A percentile compares a stretch with the other conserved stretches of the same genome.
Evolutionary conservation across 1,284 basidiomycete species (phyloP).

Genomic region (Ganoderma sinense): DNA sequence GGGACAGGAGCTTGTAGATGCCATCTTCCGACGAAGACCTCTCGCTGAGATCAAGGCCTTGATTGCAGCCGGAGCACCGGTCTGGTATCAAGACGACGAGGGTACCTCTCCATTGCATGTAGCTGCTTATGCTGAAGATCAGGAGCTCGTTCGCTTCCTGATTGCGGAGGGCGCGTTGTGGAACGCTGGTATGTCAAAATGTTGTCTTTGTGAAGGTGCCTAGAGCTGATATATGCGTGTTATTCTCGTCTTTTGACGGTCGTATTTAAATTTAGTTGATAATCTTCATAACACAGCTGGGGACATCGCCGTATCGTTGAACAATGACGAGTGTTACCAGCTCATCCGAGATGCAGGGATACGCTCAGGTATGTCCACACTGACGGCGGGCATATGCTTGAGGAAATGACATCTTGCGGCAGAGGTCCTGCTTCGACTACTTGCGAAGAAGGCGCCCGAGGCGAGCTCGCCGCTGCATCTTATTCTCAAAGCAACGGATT

Average conservation of each 20-base stretch:
- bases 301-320: conserved; percentile 88
- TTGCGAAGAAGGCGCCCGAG: conserved; percentile 51
- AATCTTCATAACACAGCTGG: conserved; percentile 83
- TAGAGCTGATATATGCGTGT: not conserved
- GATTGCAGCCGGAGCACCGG: conserved; percentile 79
- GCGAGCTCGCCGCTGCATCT: conserved; percentile 52
- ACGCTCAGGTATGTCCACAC: conserved; percentile 69
- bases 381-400: no score
- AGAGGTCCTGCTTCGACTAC: conserved; percentile 75
- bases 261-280: conserved; percentile 70
- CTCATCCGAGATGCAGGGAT: conserved; percentile 88
- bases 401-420: conserved; percentile 8
- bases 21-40: conserved; percentile 62
- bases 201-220: not conserved
- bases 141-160: conserved; percentile 68
- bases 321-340: conserved; percentile 77
- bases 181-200: conserved; percentile 76
- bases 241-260: not conserved
- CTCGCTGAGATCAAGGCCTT: conserved; percentile 57
- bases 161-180: conserved; percentile 89
- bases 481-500: conserved; percentile 63
- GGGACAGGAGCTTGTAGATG: conserved; percentile 64
- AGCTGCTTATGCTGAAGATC: conserved; percentile 80
- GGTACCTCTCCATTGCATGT: conserved; percentile 89
- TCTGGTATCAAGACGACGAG: conserved; percentile 92